A percentile compares a stretch with the other conserved stretches of the same genome.
Conservation (phyloP, 345 rosid genomes). For the Acer yangbiense region DNA sequence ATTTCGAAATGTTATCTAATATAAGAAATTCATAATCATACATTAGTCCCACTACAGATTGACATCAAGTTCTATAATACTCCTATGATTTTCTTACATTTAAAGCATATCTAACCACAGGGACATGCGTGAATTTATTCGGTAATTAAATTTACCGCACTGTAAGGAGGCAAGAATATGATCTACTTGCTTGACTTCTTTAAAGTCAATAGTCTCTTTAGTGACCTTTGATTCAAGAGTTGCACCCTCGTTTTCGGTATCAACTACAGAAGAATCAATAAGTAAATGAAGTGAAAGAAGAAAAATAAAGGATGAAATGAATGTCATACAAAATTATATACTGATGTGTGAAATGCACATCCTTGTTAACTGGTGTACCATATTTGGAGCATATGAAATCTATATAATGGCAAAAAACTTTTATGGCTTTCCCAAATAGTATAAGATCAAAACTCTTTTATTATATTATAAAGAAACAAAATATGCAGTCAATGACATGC, state of each 20-base stretch:
- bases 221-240: constrained; percentile 58
- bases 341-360: too few species aligned
- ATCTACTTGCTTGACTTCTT: constrained; percentile 89
- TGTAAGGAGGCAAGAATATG: constrained; percentile 73
- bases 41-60: too few species aligned
- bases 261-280: constrained; percentile 50
- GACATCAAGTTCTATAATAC: too few species aligned
- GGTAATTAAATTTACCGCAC: constrained; percentile 39
- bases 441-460: not conserved
- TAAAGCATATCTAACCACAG: too few species aligned
- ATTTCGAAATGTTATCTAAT: not conserved
- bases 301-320: not conserved
- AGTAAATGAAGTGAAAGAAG: not conserved
- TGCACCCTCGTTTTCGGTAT: constrained; percentile 63
- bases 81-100: too few species aligned
- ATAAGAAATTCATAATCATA: too few species aligned
- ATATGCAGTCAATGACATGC: not conserved
- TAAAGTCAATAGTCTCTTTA: constrained; percentile 71
- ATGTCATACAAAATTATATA: not conserved
- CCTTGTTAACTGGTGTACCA: too few species aligned
- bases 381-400: not conserved
- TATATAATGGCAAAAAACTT: not conserved
- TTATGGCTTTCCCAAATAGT: not conserved
- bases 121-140: too few species aligned
- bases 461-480: not conserved